Base-by-base conservation (phyloP, 305 asterid genomes). In the Striga hermonthica region DNA sequence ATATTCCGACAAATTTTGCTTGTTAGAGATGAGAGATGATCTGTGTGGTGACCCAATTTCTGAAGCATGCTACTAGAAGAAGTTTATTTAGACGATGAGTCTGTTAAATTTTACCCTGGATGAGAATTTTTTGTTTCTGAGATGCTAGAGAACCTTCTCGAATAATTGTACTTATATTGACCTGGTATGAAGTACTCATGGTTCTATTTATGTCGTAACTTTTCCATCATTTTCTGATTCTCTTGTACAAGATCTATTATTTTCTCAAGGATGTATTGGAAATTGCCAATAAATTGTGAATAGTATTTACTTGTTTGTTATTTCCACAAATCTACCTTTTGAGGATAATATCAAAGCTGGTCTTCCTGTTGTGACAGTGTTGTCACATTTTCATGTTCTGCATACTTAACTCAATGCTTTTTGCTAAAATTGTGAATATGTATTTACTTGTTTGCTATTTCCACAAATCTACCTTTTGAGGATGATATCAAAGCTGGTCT, bases 321-420 rank as follows among this genome's bases (percentile, higher is more conserved):
- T 71, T 4, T 48, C 54, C 64, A 43, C 62, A 47, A 63, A 58
- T 58, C 11, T 53, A 43, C 58, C 38, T 68, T 39, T 61, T 10
- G 39, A 59, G 37, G 67, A 56, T 69, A 75, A 53, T 35, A 37
- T 14, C 36, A 36, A 34, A 37, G 36, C 69, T 69, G 59, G 57
- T 57, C 7, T 10, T 10, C 22, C 9, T 35, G 53, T 69, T n/a
- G n/a, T n/a, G n/a, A n/a, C n/a, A n/a, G n/a, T n/a, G n/a, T n/a
- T 64, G 62, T 14, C 57, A 43, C 45, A 35, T 56, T 9, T 66
- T 35, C 31, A 52, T 12, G 9, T 64, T 62, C 52, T 55, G 43
- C 53, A 45, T 36, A n/a, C n/a, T n/a, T n/a, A n/a, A n/a, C n/a
- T n/a, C n/a, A 48, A 55, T 63, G 16, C 41, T 39, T 69, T 57